phyloP scores from a whole-genome alignment of 1,139 yeast species.

The Pneumocystis jirovecii region DNA sequence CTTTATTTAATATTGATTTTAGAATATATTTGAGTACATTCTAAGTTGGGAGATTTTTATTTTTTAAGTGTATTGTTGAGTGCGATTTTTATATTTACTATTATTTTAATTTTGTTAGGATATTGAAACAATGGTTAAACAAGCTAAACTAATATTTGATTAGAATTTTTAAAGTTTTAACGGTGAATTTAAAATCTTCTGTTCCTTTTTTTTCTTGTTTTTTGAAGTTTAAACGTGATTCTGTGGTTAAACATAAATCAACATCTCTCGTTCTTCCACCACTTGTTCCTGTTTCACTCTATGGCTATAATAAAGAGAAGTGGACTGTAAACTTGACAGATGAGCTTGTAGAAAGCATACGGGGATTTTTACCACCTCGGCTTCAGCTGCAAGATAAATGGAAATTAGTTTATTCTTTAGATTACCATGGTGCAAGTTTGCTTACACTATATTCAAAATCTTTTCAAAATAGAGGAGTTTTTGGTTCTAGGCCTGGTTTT shows the following conservation, averaged over 20 bases:
- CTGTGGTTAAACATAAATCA: not conserved
- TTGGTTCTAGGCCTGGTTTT: slow-evolving; percentile 19
- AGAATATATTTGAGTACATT: not conserved
- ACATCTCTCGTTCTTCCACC: not conserved
- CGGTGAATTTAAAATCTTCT: not conserved
- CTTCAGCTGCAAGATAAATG: slow-evolving; percentile 64
- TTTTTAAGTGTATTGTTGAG: not conserved
- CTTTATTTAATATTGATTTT: not conserved
- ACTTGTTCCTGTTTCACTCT: not conserved
- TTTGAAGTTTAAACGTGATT: not conserved
- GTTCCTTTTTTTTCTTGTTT: not conserved
- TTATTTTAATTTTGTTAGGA: not conserved
- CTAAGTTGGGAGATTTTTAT: not conserved
- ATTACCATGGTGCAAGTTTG: slow-evolving; percentile 82
- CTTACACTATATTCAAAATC: slow-evolving; percentile 47
- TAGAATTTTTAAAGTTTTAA: not conserved
- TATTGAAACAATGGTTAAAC: not conserved
- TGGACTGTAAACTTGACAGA: slow-evolving; percentile 37
- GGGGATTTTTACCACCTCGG: slow-evolving; percentile 60
- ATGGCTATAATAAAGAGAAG: not conserved
- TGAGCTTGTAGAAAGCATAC: slow-evolving; percentile 58
- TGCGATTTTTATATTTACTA: not conserved
- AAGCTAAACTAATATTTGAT: not conserved
- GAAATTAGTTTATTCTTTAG: slow-evolving; percentile 65
- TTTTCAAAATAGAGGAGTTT: slow-evolving; percentile 21